These are phyloP conservation scores for Fraxinus xanthoxyloides DNA, from an alignment of 305 asterid genomes.

Conservation along the genomic window DNA sequence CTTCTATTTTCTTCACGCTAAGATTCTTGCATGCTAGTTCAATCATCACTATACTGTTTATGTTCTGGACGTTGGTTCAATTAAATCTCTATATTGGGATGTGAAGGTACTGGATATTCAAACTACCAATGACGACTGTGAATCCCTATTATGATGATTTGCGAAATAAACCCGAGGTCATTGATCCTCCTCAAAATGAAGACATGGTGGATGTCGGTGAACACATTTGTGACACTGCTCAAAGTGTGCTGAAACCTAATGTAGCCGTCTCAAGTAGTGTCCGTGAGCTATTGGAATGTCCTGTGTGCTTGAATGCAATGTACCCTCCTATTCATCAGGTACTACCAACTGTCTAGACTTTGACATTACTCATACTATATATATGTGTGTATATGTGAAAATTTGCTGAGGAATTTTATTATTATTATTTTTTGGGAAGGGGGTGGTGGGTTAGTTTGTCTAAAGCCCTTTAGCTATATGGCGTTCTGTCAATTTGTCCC, in stretches of 20 bases:
- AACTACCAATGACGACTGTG: constrained; percentile 49
- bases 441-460: neutral
- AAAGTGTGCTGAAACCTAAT: constrained; percentile 49
- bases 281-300: constrained; percentile 76
- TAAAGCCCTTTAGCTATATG: neutral
- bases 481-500: neutral
- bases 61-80: neutral
- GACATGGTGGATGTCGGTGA: constrained; percentile 45
- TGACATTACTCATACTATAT: neutral
- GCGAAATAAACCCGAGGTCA: constrained; percentile 53
- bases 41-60: neutral
- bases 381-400: neutral
- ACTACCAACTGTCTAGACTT: neutral
- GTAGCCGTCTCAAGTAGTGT: constrained; percentile 54
- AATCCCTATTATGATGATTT: constrained; percentile 53
- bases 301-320: constrained; percentile 82
- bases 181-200: constrained; percentile 56
- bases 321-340: constrained; percentile 88
- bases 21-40: neutral
- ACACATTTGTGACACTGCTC: constrained; percentile 44
- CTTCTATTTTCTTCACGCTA: neutral
- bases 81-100: constrained; percentile 15
- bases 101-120: constrained; percentile 26
- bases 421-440: neutral
- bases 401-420: neutral